Evolutionary conservation across 495 filamentous ascomycete genomes (phyloP).

Genomic region (Penicillium bialowiezense): DNA sequence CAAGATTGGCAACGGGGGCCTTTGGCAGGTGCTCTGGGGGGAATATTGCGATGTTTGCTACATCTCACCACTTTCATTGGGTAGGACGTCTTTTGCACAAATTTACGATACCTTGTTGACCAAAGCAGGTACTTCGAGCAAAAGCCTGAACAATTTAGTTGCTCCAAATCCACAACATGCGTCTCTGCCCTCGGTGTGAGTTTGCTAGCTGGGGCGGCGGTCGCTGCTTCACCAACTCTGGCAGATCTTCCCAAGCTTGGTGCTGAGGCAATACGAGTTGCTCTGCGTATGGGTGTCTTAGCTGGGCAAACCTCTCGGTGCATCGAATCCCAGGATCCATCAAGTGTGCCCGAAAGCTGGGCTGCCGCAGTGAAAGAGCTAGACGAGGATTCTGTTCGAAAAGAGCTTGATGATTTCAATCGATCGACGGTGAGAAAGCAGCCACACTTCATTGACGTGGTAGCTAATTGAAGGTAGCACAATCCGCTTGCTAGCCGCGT

Average conservation of each 20-base stretch:
- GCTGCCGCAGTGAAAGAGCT: slow-evolving; percentile 39
- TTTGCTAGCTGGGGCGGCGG: slow-evolving; percentile 33
- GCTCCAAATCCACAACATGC: slow-evolving; percentile 16
- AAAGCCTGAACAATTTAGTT: too few species aligned
- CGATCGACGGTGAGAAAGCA: neutral
- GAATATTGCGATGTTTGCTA: slow-evolving; percentile 31
- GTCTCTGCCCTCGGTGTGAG: slow-evolving; percentile 32
- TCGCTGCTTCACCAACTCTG: slow-evolving; percentile 32
- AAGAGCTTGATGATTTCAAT: slow-evolving; percentile 34
- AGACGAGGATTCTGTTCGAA: slow-evolving; percentile 25
- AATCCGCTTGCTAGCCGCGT: slow-evolving; percentile 23
- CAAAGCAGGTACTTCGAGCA: slow-evolving; percentile 20
- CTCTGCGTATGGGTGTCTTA: slow-evolving; percentile 37
- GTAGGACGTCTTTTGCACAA: slow-evolving; percentile 20
- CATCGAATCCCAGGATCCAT: slow-evolving; percentile 26
- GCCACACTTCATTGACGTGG: neutral
- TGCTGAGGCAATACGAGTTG: slow-evolving; percentile 28
- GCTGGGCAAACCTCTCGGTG: slow-evolving; percentile 33
- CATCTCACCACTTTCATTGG: slow-evolving; percentile 40
- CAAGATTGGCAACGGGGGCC: slow-evolving; percentile 27
- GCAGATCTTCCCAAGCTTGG: slow-evolving; percentile 18
- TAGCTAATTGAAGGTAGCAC: neutral
- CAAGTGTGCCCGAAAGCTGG: slow-evolving; percentile 31
- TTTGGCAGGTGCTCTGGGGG: slow-evolving; percentile 35
- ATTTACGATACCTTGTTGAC: neutral